Base-by-base conservation (phyloP, 371 early-diverging fungal species). In the Sporodiniella umbellata region DNA sequence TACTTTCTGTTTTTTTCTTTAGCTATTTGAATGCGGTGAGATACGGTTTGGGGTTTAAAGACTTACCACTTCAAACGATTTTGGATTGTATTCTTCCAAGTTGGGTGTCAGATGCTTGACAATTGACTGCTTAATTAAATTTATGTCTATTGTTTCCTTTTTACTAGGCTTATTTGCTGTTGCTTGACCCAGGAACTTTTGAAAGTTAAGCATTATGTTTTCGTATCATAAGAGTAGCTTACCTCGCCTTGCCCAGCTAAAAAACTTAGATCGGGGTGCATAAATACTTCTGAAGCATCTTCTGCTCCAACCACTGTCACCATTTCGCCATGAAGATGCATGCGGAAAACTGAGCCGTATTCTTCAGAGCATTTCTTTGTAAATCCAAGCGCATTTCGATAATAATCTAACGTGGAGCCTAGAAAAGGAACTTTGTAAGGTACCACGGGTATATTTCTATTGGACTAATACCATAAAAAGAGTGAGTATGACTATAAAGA, bases 41-140 rank as follows among this genome's bases (percentile, higher is more conserved):
- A n/a, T n/a, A n/a, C n/a, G n/a, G n/a, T n/a, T 31, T 12, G 0
- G 7, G 7, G 5, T 30, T 31, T 31, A 1, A 31, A 4, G 12
- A 11, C 17, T 19, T 62, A 67, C 71, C 38, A 47, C 35, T 31
- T 50, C 37, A 22, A 56, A 47, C 8, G 51, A 43, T 17, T 64
- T 51, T 5, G 54, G 45, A 18, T 45, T 57, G 26, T 61, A 64
- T 3, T 21, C 11, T 11, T 60, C 49, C 10, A 71, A 46, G n/a
- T 72, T 64, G 0, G 63, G 68, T 1, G 53, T 64, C 25, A 72
- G 30, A 5, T 62, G 53, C 38, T 68, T 64, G 17, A 53, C 25
- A 8, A 60, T 50, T 1, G 46, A 5, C 10, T 53, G 24, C 2
- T 1, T 4, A 14, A 58, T 2, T 4, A 22, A 8, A 3, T 7